Percentiles rank a stretch among this genome's conserved stretches.
These are phyloP conservation scores for Tolypocladium paradoxum DNA, from an alignment of 2,329 filamentous ascomycete species.

Conservation along the genomic window DNA sequence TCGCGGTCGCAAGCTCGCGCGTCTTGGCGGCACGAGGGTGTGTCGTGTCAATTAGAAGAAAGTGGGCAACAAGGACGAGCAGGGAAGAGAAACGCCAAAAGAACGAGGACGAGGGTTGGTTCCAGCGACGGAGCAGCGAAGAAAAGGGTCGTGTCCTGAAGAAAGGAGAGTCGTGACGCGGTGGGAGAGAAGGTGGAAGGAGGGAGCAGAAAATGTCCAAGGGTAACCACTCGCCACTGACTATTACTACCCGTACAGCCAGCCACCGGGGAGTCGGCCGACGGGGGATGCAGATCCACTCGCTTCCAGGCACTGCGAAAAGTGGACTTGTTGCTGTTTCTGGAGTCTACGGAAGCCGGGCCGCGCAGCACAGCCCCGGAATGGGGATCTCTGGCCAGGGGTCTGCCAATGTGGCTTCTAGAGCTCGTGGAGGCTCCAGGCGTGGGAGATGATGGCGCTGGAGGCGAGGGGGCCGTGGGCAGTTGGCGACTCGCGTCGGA, in stretches of 20 bases:
- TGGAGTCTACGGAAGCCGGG: background rate
- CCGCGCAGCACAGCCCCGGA: background rate
- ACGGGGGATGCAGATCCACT: background rate
- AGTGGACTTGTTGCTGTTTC: background rate
- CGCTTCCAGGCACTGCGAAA: no score
- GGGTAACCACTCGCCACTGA: no score
- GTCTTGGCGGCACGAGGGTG: constrained; percentile 2
- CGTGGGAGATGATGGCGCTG: background rate
- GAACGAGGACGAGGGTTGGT: background rate
- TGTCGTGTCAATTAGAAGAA: background rate
- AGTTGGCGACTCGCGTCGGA: no score
- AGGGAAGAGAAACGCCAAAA: background rate
- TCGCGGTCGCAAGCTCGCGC: constrained; percentile 3
- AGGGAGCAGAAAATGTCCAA: background rate
- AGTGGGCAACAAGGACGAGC: background rate
- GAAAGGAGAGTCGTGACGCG: background rate
- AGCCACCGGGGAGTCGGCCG: background rate
- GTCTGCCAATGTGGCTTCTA: background rate
- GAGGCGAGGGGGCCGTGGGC: no score
- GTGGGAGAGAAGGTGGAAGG: background rate
- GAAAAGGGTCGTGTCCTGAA: background rate
- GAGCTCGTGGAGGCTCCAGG: background rate
- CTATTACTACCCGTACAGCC: no score
- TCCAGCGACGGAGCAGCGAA: background rate
- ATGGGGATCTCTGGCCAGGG: background rate